Evolutionary conservation across 106 monocot genomes (phyloP), one percentile per base, ranked within the genome.

Genomic region (Acorus gramineus): DNA sequence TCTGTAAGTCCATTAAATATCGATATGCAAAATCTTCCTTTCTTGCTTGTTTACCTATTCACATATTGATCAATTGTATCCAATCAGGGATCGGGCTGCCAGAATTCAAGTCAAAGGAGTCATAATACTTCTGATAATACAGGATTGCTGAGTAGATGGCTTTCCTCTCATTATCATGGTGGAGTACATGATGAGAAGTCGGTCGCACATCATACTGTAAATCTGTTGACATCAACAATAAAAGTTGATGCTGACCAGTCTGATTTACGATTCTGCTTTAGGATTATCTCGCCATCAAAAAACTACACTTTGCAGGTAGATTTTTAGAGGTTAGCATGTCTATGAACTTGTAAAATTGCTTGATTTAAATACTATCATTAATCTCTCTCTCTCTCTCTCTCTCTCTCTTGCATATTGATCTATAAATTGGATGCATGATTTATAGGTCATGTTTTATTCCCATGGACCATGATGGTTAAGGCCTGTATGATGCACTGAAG

Each of bases 181-280:
- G 92, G 92, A 8, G 88, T 88, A 48, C 87, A 98, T 75, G 98
- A 99, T 82, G 98, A 99, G 55, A 99, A 99, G 28, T 83, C 92
- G 44, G 86, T 99, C 66, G 88, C 92, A 51, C 88, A 86, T 53
- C 98, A 99, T 74, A 99, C 98, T 65, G 98, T 99, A 43, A 99
- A 99, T 64, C 68, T 99, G 13, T 77, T 99, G 11, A 99, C 98
- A 5, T 99, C 98, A 12, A 92, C 98, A n/a, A 99, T 99, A 68
- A 99, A 99, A 74, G 81, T 92, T 50, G 98, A 99, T 67, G 84
- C 98, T n/a, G 98, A 99, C 45, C 98, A 99, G 71, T 92, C 98
- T 56, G 98, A 99, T 77, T 67, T 99, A 55, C 80, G 98, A 50
- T 99, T 99, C 62, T 99, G 98, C 79, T 99, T 99, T 76, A 85